phyloP scores from a whole-genome alignment of 1,139 yeast species.

The Torulaspora pretoriensis region DNA sequence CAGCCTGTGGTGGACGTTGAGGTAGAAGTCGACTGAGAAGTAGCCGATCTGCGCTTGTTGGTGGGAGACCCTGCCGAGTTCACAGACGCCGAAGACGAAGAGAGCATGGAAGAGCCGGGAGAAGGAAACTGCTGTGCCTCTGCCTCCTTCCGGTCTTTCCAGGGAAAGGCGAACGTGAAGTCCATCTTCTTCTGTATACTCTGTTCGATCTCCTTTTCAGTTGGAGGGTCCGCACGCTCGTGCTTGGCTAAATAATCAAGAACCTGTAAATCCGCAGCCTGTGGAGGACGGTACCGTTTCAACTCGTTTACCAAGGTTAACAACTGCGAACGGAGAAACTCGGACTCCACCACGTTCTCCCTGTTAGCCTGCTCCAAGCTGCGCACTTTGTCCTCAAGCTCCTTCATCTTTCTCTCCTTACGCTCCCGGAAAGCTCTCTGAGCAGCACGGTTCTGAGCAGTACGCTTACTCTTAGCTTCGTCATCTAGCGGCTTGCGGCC shows the following conservation, averaged over 20 bases:
- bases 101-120: slow-evolving; percentile 14
- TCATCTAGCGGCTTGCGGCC: slow-evolving; percentile 75
- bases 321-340: slow-evolving; percentile 72
- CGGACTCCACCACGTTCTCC: slow-evolving; percentile 62
- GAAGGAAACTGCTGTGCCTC: slow-evolving; percentile 14
- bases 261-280: slow-evolving; percentile 26
- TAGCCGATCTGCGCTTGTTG: slow-evolving; percentile 7
- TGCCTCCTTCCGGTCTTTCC: slow-evolving; percentile 12
- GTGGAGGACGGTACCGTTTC: slow-evolving; percentile 50
- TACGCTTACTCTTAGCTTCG: slow-evolving; percentile 80
- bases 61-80: slow-evolving; percentile 5
- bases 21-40: slow-evolving; percentile 14
- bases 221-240: slow-evolving; percentile 11
- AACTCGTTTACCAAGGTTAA: slow-evolving; percentile 69
- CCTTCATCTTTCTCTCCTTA: slow-evolving; percentile 82
- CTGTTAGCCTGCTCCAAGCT: slow-evolving; percentile 66
- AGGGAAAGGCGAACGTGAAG: slow-evolving; percentile 30
- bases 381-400: slow-evolving; percentile 73
- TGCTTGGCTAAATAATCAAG: slow-evolving; percentile 27
- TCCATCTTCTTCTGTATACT: slow-evolving; percentile 23
- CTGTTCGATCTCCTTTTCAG: slow-evolving; percentile 9
- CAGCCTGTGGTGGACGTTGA: slow-evolving; percentile 18
- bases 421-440: slow-evolving; percentile 95
- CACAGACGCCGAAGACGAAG: slow-evolving; percentile 11
- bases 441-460: slow-evolving; percentile 97